Evolutionary conservation across 169 alveolate species (phyloP).

Genomic region (Eimeria nieschulzi): DNA sequence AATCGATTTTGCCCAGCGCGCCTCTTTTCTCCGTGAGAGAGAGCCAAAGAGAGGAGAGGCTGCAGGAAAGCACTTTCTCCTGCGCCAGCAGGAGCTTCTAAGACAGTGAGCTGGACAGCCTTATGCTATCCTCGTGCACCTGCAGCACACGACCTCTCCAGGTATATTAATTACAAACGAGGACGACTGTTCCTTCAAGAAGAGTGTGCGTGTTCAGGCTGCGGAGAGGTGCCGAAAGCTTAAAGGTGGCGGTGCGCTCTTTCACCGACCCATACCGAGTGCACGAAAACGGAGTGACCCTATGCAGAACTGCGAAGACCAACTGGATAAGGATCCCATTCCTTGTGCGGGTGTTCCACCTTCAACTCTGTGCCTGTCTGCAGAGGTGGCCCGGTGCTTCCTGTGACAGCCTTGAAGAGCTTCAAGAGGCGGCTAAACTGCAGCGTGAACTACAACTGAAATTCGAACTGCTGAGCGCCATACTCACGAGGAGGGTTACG

Average conservation of each 20-base stretch:
- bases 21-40: conserved; percentile 53
- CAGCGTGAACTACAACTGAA: conserved; percentile 42
- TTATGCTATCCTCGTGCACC: too few species aligned
- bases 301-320: not conserved
- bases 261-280: not conserved
- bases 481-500: not conserved
- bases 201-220: conserved; percentile 30
- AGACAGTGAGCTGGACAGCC: conserved; percentile 29
- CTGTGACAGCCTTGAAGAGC: conserved; percentile 17
- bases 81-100: conserved; percentile 48
- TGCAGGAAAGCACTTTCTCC: conserved; percentile 33
- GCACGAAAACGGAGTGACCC: not conserved
- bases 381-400: conserved; percentile 53
- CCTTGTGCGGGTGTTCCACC: not conserved
- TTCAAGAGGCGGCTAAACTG: conserved; percentile 33
- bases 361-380: not conserved
- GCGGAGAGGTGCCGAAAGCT: conserved; percentile 35
- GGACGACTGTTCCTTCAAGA: too few species aligned
- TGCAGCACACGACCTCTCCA: too few species aligned
- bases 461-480: conserved; percentile 23
- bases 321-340: too few species aligned
- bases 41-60: conserved; percentile 14
- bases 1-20: conserved; percentile 62
- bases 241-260: conserved; percentile 36
- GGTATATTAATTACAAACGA: too few species aligned